Conservation (phyloP, 768 basidiomycete species). For the Gyrodon lividus region DNA sequence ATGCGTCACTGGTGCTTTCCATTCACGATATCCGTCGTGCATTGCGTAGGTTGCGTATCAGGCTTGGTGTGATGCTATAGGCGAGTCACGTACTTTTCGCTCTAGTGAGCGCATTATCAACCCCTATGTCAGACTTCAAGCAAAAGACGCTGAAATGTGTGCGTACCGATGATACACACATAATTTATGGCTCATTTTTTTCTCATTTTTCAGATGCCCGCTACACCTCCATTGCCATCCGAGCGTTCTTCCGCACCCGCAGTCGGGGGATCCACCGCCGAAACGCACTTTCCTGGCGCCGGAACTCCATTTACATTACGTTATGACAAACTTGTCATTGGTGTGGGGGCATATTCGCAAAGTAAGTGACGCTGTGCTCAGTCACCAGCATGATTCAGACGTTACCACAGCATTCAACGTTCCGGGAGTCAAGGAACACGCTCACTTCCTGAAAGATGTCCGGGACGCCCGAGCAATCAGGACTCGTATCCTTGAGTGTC, state of each 20-base stretch:
- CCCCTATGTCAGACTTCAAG: conserved; percentile 48
- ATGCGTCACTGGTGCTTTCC: background rate
- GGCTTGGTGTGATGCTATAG: conserved; percentile 76
- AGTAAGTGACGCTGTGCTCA: conserved; percentile 44
- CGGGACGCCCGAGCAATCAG: conserved; percentile 73
- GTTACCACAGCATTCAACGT: conserved; percentile 55
- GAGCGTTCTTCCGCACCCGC: conserved; percentile 19
- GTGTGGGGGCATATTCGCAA: conserved; percentile 83
- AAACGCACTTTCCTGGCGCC: conserved; percentile 17
- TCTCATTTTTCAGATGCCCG: conserved; percentile 51
- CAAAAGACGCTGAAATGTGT: conserved; percentile 61
- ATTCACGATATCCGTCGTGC: background rate
- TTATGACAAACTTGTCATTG: conserved; percentile 83
- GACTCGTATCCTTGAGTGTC: conserved; percentile 71
- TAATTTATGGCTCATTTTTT: background rate
- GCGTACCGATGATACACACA: conserved; percentile 24
- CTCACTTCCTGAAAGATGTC: conserved; percentile 80
- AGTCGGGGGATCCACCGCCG: conserved; percentile 16
- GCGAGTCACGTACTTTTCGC: conserved; percentile 30
- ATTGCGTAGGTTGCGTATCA: conserved; percentile 55
- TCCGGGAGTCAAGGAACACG: conserved; percentile 78
- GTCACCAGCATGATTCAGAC: conserved; percentile 2
- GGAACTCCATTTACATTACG: conserved; percentile 51
- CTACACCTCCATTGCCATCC: conserved; percentile 46
- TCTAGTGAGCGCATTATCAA: conserved; percentile 8